Evolutionary conservation across 1,284 basidiomycete species (phyloP), one percentile per base, ranked within the genome.

Genomic region (Cryptococcus maquisensis): DNA sequence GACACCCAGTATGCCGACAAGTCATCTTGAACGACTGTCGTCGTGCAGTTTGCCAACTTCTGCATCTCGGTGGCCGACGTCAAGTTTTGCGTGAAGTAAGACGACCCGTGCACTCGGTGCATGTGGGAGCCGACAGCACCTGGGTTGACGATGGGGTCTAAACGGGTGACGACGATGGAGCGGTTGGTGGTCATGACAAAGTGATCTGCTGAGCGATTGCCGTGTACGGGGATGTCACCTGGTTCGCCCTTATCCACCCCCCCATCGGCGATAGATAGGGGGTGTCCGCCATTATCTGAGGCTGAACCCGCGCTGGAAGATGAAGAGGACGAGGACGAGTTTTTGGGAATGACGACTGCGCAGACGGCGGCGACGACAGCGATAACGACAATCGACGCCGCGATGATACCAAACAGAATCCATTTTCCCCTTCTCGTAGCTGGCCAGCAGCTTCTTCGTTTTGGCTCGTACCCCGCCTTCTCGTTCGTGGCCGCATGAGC

Each of bases 281-380:
- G 72, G 41, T 81, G 54, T 13, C 61, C 63, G 18, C 56, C 64
- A 49, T 74, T 28, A 37, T 40, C 21, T 40, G 49, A 42, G 24
- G 26, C 3, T n/a, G 26, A 32, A 23, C 18, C 15, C 20, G 3
- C 42, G 18, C 38, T 49, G 7, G 43, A 21, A 20, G n/a, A 46
- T 24, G 38, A 41, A 21, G 47, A 38, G 18, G 43, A 26, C 8
- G 36, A 47, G 7, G 52, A 89, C 65, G 3, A 80, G 88, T 50
- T 88, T 86, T 70, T 90, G 86, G 5, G 87, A 87, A 68, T 89
- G 86, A 62, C 57, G 4, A 50, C 52, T 3, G 58, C 58, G 39
- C 50, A 49, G 24, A 55, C 50, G 18, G 58, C 58, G 23, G 51
- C 47, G 20, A 59, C 47, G 21, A 62, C 47, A 32, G 47, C 55